Base-by-base conservation (phyloP, 805 yeast species). In the Pichia manshurica region DNA sequence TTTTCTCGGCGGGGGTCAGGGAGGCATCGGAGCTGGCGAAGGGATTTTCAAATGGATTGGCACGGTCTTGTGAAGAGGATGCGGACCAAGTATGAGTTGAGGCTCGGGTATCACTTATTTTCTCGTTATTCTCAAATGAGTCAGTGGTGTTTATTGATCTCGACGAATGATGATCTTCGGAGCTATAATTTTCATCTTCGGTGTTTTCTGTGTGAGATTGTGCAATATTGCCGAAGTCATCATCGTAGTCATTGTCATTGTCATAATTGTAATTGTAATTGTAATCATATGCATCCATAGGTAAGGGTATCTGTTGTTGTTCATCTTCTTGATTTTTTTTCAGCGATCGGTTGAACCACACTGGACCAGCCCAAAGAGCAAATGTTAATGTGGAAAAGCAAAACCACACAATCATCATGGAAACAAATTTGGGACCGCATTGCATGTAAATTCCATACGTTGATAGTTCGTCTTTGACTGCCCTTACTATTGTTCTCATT, bases 301-400 rank as follows among this genome's bases (percentile, higher is more conserved):
- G 4, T 21, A 32, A n/a, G n/a, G 49, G 39, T 7, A 39, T 47
- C 34, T 52, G 48, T n/a, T 32, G 45, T 3, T 32, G 28, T 4
- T 37, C 21, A 12, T 25, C 20, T 39, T 23, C 34, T 2, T 19
- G 2, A n/a, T n/a, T 25, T 0, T 17, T 35, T 19, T 40, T 37
- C 9, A 38, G 39, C 2, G 79, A 78, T 44, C 76, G 72, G 7
- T 77, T 74, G 64, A 82, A 80, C 84, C 85, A 72, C 15, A 64
- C 51, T 2, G 74, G 72, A 7, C 74, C 73, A 7, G 63, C 66
- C 76, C 76, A 72, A 2, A 52, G 17, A 8, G 19, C 50, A 44
- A 28, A 59, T 15, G 8, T 55, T 31, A 10, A 56, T 32, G 53
- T 48, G 51, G 35, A 48, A 52, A 4, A 65, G 12, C 78, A 78